Conservation (phyloP, 768 basidiomycete species). For the Daedaleopsis nitida region DNA sequence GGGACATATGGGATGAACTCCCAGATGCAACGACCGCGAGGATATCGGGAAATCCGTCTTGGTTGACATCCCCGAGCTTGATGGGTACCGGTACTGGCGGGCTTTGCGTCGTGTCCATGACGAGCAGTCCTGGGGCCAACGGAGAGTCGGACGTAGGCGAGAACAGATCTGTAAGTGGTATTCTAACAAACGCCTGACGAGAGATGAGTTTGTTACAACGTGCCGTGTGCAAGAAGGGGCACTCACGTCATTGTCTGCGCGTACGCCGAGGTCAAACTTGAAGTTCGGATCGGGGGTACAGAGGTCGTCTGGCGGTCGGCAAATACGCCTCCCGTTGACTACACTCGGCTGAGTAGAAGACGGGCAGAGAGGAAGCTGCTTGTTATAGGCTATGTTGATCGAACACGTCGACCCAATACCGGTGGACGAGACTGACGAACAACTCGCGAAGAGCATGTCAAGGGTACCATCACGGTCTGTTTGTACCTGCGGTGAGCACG, state of each 20-base stretch:
- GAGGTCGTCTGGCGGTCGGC: slow-evolving; percentile 77
- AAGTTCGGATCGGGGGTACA: slow-evolving; percentile 84
- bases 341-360: slow-evolving; percentile 51
- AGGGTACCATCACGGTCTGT: slow-evolving; percentile 94
- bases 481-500: not conserved
- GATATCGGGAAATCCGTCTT: slow-evolving; percentile 94
- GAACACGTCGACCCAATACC: slow-evolving; percentile 78
- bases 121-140: slow-evolving; percentile 56
- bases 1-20: slow-evolving; percentile 36
- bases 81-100: slow-evolving; percentile 77
- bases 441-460: slow-evolving; percentile 91
- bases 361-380: slow-evolving; percentile 82
- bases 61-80: slow-evolving; percentile 84
- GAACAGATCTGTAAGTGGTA: slow-evolving; percentile 66
- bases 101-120: slow-evolving; percentile 63
- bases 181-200: slow-evolving; percentile 62
- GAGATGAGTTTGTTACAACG: not conserved
- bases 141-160: slow-evolving; percentile 34
- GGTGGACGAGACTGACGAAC: slow-evolving; percentile 64
- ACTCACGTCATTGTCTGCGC: slow-evolving; percentile 50
- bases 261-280: slow-evolving; percentile 64
- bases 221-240: not conserved
- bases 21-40: slow-evolving; percentile 58
- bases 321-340: slow-evolving; percentile 55
- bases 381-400: slow-evolving; percentile 92